A percentile compares a stretch with the other conserved stretches of the same genome.
Evolutionary conservation across 371 early-diverging fungal species (phyloP).

Genomic region (Sporodiniella umbellata): DNA sequence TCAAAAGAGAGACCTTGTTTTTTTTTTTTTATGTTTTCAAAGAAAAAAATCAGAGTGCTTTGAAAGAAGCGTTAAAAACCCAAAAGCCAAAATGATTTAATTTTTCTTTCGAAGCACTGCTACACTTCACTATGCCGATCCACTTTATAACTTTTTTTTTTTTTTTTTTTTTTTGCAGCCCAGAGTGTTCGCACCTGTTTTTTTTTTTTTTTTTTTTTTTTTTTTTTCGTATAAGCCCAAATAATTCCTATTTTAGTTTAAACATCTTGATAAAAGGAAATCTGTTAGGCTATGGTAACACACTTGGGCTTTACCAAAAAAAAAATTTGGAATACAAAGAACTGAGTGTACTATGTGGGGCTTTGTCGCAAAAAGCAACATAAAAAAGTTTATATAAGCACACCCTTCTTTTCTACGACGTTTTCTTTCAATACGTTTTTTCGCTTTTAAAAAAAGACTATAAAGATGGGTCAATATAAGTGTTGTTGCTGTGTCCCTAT

Average conservation of each 20-base stretch:
- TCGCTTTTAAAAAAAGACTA: background rate
- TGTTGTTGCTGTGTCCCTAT: conserved; percentile 27
- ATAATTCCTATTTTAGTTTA: background rate
- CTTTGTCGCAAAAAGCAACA: background rate
- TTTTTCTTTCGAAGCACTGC: too few relatives aligned
- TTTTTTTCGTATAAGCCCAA: background rate
- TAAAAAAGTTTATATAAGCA: background rate
- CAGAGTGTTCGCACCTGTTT: too few relatives aligned
- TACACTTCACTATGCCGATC: too few relatives aligned
- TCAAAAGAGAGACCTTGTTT: background rate
- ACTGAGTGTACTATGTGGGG: background rate
- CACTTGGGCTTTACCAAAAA: conserved; percentile 1
- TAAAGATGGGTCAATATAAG: conserved; percentile 21
- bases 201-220: background rate
- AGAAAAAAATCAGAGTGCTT: background rate
- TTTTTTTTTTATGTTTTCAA: background rate
- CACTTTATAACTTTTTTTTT: too few relatives aligned
- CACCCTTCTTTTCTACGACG: background rate
- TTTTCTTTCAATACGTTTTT: background rate
- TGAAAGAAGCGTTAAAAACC: too few relatives aligned
- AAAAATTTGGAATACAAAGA: background rate
- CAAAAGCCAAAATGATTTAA: too few relatives aligned
- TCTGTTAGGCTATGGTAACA: too few relatives aligned
- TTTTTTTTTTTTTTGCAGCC: too few relatives aligned
- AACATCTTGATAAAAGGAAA: too few relatives aligned